Evolutionary conservation across 1,139 yeast species (phyloP).

Genomic region (Suhomyces choctaworum): DNA sequence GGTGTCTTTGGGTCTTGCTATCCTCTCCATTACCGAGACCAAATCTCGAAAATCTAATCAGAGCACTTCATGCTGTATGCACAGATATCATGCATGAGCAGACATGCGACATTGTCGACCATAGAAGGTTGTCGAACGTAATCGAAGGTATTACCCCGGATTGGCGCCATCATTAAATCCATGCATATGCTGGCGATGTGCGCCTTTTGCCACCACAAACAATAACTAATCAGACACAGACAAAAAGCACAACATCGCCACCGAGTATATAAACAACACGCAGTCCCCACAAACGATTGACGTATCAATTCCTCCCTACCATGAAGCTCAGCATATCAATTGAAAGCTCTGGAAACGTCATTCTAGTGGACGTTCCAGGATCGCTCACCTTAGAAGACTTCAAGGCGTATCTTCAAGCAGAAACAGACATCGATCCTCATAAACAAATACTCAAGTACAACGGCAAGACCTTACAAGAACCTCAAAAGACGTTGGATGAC

Average conservation of each 20-base stretch:
- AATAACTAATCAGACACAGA: neutral
- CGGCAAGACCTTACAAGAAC: conserved; percentile 40
- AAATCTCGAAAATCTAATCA: no score
- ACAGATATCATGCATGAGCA: no score
- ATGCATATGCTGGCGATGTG: neutral
- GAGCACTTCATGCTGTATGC: no score
- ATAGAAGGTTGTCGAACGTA: neutral
- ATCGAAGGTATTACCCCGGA: neutral
- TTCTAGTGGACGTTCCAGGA: conserved; percentile 58
- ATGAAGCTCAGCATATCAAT: conserved; percentile 44
- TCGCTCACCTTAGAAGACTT: conserved; percentile 69
- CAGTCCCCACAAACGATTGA: neutral
- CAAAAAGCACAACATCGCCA: neutral
- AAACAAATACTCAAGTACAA: conserved; percentile 52
- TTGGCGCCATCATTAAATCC: neutral
- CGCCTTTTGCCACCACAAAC: conserved; percentile 6
- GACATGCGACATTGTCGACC: no score
- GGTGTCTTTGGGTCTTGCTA: no score
- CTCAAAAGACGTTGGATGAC: conserved; percentile 40
- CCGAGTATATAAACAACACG: neutral
- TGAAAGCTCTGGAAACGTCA: conserved; percentile 30
- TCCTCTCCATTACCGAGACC: no score
- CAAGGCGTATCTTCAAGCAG: conserved; percentile 75
- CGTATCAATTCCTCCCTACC: no score
- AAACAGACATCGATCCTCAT: conserved; percentile 53